Evolutionary conservation across 2,329 filamentous ascomycete species (phyloP).

Genomic region (Aspergillus sergii): DNA sequence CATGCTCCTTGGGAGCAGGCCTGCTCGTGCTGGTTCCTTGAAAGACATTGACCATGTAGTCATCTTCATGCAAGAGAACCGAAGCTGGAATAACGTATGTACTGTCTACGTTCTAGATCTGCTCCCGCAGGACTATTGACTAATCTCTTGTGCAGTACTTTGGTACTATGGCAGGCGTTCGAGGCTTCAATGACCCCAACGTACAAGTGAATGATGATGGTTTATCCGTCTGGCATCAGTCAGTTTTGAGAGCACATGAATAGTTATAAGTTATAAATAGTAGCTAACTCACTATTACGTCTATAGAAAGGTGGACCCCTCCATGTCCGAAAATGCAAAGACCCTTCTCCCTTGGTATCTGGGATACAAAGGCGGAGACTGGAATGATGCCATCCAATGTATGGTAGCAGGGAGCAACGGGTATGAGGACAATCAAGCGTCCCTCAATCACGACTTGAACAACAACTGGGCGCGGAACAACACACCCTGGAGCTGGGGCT

Average conservation of each 20-base stretch:
- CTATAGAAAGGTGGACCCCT: conserved; percentile 39
- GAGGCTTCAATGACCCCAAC: conserved; percentile 60
- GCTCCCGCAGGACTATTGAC: neutral
- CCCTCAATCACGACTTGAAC: conserved; percentile 55
- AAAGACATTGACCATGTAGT: conserved; percentile 60
- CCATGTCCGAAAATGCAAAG: conserved; percentile 45
- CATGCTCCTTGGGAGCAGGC: conserved; percentile 21
- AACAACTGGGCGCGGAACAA: conserved; percentile 58
- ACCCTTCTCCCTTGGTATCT: conserved; percentile 58
- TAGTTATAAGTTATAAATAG: neutral
- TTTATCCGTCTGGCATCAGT: conserved; percentile 53
- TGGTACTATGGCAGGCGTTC: conserved; percentile 58
- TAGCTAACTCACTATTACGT: neutral
- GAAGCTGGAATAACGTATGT: conserved; percentile 42
- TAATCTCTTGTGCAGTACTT: conserved; percentile 48
- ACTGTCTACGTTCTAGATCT: neutral
- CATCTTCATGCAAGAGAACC: conserved; percentile 60
- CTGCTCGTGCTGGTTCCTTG: conserved; percentile 42
- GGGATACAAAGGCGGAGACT: conserved; percentile 57
- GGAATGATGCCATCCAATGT: conserved; percentile 56
- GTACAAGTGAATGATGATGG: conserved; percentile 53
- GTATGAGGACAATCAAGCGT: conserved; percentile 56
- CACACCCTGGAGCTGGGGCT: conserved; percentile 57
- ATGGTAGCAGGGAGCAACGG: conserved; percentile 56
- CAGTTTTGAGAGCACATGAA: neutral